Percentiles rank a stretch among this genome's conserved stretches.
phyloP scores from a whole-genome alignment of 2,329 filamentous ascomycete species.

The Pseudopyricularia cyperi region DNA sequence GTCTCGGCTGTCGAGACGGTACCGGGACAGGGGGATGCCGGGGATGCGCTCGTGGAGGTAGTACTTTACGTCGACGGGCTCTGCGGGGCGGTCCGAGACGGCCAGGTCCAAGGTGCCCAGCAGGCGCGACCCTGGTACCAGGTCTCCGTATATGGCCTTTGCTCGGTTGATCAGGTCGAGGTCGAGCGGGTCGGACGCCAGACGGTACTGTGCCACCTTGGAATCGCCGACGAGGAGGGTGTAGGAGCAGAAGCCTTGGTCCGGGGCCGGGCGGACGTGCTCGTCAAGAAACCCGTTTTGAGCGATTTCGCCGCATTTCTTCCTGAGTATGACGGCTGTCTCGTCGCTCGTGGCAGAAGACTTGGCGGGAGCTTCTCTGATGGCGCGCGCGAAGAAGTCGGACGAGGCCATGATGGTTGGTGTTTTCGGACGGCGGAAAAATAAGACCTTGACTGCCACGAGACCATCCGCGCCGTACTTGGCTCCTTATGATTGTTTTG shows the following conservation, averaged over 20 bases:
- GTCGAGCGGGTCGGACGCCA: slow-evolving; percentile 26
- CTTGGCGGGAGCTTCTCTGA: not conserved
- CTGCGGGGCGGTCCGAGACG: slow-evolving; percentile 7
- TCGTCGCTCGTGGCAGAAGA: not conserved
- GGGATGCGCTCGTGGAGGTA: slow-evolving; percentile 28
- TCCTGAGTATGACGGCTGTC: not conserved
- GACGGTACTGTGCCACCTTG: slow-evolving; percentile 35
- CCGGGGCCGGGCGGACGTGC: slow-evolving; percentile 16
- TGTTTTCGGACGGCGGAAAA: not conserved
- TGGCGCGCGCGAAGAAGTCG: not conserved
- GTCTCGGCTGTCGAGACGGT: slow-evolving; percentile 7
- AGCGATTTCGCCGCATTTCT: slow-evolving; percentile 3
- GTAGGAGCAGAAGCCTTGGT: slow-evolving; percentile 40
- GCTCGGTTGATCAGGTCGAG: slow-evolving; percentile 22
- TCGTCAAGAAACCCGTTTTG: not conserved
- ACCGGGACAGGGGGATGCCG: slow-evolving; percentile 25
- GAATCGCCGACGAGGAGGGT: slow-evolving; percentile 26
- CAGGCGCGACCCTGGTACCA: slow-evolving; percentile 27
- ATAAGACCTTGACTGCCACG: not conserved
- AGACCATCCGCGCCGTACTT: not conserved
- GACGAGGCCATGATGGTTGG: not conserved
- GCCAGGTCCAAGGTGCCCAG: slow-evolving; percentile 16
- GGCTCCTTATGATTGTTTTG: not conserved
- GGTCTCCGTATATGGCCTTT: slow-evolving; percentile 21
- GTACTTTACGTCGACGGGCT: slow-evolving; percentile 15